Conservation (phyloP, 495 filamentous ascomycete genomes). For the Sabuloglossum arenarium region DNA sequence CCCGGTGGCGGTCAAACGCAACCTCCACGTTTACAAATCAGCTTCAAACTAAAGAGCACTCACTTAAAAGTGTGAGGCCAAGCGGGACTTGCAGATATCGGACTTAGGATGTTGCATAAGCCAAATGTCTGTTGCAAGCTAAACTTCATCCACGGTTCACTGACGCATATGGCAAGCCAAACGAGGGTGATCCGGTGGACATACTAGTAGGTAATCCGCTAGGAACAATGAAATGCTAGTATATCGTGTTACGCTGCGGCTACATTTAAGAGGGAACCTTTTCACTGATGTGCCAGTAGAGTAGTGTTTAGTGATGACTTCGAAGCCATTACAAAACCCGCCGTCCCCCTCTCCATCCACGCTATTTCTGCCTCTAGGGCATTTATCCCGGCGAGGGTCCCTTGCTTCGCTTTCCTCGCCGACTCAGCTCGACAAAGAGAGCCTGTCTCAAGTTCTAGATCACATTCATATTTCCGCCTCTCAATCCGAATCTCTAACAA, state of each 20-base stretch:
- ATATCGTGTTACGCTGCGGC: neutral
- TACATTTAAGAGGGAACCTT: no score
- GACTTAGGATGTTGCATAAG: neutral
- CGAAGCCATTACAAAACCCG: neutral
- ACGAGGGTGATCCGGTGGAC: neutral
- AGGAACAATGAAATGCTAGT: neutral
- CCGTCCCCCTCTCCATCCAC: slow-evolving; percentile 3
- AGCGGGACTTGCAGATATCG: neutral
- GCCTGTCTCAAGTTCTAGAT: slow-evolving; percentile 52
- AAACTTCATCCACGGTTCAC: neutral
- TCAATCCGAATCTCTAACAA: slow-evolving; percentile 57
- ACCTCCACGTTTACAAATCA: neutral
- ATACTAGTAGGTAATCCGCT: neutral
- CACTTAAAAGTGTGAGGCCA: neutral
- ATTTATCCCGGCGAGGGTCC: slow-evolving; percentile 38
- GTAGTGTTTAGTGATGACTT: neutral
- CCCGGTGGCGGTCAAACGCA: neutral
- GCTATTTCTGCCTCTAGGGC: slow-evolving; percentile 7
- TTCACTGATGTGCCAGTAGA: neutral
- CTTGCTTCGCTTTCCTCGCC: slow-evolving; percentile 20
- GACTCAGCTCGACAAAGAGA: slow-evolving; percentile 39
- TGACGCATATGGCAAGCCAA: neutral
- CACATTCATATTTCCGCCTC: slow-evolving; percentile 69
- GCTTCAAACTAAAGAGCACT: neutral
- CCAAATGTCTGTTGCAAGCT: neutral